Base-by-base conservation (phyloP, 441 rosid species). In the Kokia cookei region DNA sequence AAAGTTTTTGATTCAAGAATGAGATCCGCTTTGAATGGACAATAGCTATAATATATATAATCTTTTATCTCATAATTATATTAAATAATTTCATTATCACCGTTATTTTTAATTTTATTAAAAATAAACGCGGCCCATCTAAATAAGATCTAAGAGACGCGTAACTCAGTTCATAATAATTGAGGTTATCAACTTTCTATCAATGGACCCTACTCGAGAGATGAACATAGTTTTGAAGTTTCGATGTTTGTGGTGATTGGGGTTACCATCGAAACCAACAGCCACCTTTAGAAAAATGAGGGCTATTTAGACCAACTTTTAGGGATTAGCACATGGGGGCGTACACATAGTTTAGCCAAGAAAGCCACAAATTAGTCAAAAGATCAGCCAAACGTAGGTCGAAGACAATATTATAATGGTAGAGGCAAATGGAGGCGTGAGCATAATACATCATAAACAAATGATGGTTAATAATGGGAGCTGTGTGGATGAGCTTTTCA, bases 371-470 rank as follows among this genome's bases (percentile, higher is more conserved):
- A 45, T 45, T 66, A 66, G 71, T 26, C 35, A 65, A 65, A 43
- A 42, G 53, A 65, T 65, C 10, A 65, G 32, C 53, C 32, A 40
- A 64, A 11, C 51, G 29, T 42, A 42, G 51, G 10, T 42, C 32
- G 32, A 64, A 64, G 65, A 32, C 4, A 14, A 7, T 1, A 14
- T 5, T 13, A 60, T 12, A 11, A 15, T 1, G 6, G 11, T 7
- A 32, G 12, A 60, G 2, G 67, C 22, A 65, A 65, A 19, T 17
- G 69, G 10, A 84, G 87, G 92, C 90, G 91, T 90, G 94, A 76
- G 79, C 65, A 73, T 54, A 78, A 80, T 74, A 82, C 91, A 90
- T 88, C 82, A 84, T 86, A 84, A 81, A 86, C 73, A 76, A 87
- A 90, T 90, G 85, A 86, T 6, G 40, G 27, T 43, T 19, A 78